Evolutionary conservation across 2,329 filamentous ascomycete genomes (phyloP).

Genomic region (Trichoderma harzianum): DNA sequence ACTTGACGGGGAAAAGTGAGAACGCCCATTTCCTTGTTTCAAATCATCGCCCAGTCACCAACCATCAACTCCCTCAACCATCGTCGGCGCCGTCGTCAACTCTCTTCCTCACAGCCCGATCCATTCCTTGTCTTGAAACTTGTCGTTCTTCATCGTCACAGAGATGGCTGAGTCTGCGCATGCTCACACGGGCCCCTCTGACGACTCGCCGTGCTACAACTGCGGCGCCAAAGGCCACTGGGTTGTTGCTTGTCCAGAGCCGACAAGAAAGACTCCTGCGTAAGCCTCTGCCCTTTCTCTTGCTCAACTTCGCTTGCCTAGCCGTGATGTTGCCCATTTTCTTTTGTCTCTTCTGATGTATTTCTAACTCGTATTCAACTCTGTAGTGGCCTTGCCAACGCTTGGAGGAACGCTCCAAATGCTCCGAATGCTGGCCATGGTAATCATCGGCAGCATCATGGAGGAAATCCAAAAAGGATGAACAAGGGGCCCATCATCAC

Average conservation of each 20-base stretch:
- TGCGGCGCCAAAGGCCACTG: constrained; percentile 51
- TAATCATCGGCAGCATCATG: constrained; percentile 29
- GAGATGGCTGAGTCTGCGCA: constrained; percentile 32
- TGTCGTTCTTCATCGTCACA: not conserved
- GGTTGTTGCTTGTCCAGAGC: constrained; percentile 51
- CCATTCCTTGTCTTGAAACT: not conserved
- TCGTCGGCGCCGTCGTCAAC: not conserved
- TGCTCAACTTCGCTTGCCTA: not conserved
- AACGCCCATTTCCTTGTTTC: not conserved
- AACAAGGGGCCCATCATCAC: constrained; percentile 37
- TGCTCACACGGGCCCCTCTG: constrained; percentile 30
- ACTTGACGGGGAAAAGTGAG: constrained; percentile 6
- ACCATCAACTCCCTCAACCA: not conserved
- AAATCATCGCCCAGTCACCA: not conserved
- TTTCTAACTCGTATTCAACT: constrained; percentile 17
- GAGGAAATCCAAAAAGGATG: constrained; percentile 29
- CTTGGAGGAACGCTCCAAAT: constrained; percentile 35
- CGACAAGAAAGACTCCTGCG: constrained; percentile 47
- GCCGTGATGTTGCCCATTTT: not conserved
- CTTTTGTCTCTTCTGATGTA: not conserved
- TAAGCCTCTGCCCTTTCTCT: constrained; percentile 36
- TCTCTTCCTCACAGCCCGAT: not conserved
- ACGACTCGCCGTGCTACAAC: constrained; percentile 50
- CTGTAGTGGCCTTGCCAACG: constrained; percentile 33
- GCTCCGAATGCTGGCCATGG: constrained; percentile 25